Base-by-base conservation (phyloP, 2,329 filamentous ascomycete species). In the Penicillium sp. region DNA sequence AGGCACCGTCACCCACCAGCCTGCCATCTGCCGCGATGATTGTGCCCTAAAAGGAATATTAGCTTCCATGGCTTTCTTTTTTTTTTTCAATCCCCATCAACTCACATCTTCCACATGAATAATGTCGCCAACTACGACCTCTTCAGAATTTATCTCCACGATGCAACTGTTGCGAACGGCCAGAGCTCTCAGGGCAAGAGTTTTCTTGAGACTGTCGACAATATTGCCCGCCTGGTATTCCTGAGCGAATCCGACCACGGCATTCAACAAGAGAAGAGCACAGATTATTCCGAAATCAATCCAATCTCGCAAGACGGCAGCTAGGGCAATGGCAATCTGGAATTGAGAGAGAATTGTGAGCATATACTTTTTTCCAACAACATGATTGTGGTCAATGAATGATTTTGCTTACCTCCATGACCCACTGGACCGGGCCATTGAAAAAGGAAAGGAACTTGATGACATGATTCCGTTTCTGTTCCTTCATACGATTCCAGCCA, bases 241-340 rank as follows among this genome's bases (percentile, higher is more conserved):
- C 76, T 96, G 91, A 59, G 93, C 81, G 78, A 95, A 96, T 78
- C 91, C 91, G 63, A 96, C 91, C 63, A 78, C 80, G 42, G 91
- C 91, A 80, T 96, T 96, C 64, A 96, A 88, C 65, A 95, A 75
- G 10, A 96, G 84, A 50, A 95, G 82, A 71, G 80, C 91, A 76
- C 89, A 91, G 67, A 96, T 96, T 71, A 96, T 91, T 82, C 90
- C 91, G 71, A 96, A 93, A 80, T 96, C 91, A 64, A 96, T 89
- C 91, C 91, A 96, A 70, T 94, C 89, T 77, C 89, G 78, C 42
- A 96, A 85, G 86, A 89, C 90, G 61, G 89, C 90, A 73, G 91
- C 91, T 58, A 95, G 84, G 71, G 93, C 81, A 67, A 89, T 89
- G 61, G 90, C 89, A 77, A 86, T 83, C 85, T 87, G 21, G 13